Conservation (phyloP, 2,329 filamentous ascomycete species). For the Rhexocercosporidium sp. region DNA sequence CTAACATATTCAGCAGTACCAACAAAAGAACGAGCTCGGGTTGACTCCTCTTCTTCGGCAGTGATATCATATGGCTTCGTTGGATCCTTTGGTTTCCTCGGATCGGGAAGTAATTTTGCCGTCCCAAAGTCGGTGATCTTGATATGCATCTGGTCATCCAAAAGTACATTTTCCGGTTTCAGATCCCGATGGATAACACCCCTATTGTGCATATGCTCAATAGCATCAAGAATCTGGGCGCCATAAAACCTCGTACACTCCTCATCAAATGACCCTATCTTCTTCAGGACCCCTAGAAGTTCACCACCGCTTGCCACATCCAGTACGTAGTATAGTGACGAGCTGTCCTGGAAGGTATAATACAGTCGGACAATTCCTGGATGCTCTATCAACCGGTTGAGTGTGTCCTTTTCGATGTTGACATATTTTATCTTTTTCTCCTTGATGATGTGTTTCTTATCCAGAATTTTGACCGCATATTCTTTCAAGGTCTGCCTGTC, state of each 20-base stretch:
- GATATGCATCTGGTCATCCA: conserved; percentile 95
- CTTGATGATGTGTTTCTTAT: conserved; percentile 99
- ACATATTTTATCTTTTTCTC: conserved; percentile 99
- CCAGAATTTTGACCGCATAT: conserved; percentile 96
- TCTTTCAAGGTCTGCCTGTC: conserved; percentile 94
- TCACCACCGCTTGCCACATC: conserved; percentile 93
- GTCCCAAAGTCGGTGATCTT: conserved; percentile 99
- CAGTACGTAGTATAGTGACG: conserved; percentile 94
- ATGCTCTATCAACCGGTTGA: conserved; percentile 95
- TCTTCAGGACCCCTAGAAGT: conserved; percentile 89
- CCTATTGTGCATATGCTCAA: conserved; percentile 96
- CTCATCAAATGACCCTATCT: conserved; percentile 90
- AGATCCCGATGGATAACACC: conserved; percentile 96
- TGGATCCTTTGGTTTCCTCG: conserved; percentile 44
- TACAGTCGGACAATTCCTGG: conserved; percentile 96
- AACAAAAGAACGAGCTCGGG: conserved; percentile 90
- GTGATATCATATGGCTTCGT: conserved; percentile 45
- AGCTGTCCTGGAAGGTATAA: conserved; percentile 98
- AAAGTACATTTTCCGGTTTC: conserved; percentile 94
- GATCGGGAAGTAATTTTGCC: conserved; percentile 83
- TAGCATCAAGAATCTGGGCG: conserved; percentile 93
- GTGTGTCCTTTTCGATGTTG: conserved; percentile 98
- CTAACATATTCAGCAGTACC: conserved; percentile 98
- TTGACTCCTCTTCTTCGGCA: conserved; percentile 60
- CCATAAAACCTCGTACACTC: conserved; percentile 95